Evolutionary conservation across 495 filamentous ascomycete species (phyloP), one percentile per base, ranked within the genome.

Genomic region (Lentithecium fluviatile): DNA sequence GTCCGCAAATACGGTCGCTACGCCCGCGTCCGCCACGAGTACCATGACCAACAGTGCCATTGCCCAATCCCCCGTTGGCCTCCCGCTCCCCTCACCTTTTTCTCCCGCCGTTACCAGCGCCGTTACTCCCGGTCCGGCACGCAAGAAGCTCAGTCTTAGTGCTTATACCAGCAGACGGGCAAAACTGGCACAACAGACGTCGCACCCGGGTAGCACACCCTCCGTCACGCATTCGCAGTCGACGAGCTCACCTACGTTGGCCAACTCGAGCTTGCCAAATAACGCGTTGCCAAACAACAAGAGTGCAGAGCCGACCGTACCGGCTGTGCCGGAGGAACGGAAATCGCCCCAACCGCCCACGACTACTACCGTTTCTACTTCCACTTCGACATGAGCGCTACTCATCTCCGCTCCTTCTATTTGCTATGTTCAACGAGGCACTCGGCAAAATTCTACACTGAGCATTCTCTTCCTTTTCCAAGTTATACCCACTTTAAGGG

Each of bases 131-230:
- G 86, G 81, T 52, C 87, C 87, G 7, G 73, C 81, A 37, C 83
- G 83, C 36, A 81, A 77, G 74, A 91, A 89, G 76, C 86, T 91
- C 37, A 91, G 84, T 62, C 68, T 90, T n/a, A 85, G 85, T 70
- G 87, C 89, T 66, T 91, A 89, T 57, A 81, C 79, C 54, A 82
- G 77, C 61, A 72, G 79, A 58, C 80, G 74, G 67, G 79, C 78
- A 42, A 70, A 66, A 46, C 29, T 62, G 36, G 52, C 38, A 8
- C 58, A 66, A 37, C 53, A 40, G 23, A 45, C 52, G 8, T 40
- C 59, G 13, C 15, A 45, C 23, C 2, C 19, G 6, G 15, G 19
- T 8, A 57, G 45, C 1, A 47, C 8, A 7, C 52, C 61, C 2
- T 25, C 54, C 6, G 24, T 58, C 21, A 46, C 23, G 8, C 34